Base-by-base conservation (phyloP, 495 filamentous ascomycete species). In the Thermothielavioides terrestris region DNA sequence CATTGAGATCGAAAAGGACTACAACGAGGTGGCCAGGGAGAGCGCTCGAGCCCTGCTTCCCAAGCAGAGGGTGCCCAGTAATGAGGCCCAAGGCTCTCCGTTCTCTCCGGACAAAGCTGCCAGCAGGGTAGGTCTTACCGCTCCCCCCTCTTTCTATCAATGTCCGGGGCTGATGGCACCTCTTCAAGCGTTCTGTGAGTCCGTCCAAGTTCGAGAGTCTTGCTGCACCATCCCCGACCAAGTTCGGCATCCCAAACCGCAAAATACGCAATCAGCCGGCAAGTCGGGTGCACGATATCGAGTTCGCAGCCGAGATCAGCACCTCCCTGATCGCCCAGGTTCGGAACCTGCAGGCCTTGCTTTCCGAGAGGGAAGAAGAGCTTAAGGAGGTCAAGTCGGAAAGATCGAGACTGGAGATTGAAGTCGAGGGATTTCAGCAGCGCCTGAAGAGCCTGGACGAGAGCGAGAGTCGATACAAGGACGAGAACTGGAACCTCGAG, bases 401-500 rank as follows among this genome's bases (percentile, higher is more conserved):
- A 45, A 86, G 83, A 56, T 82, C 86, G 4, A 75, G 78, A 46
- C 72, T 96, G 15, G 90, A 95, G 63, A 67, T 84, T 27, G 89
- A 96, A 52, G 81, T 80, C 0, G 88, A 94, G 61, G 79, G 79
- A 1, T 80, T 94, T 49, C 76, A 81, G 46, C 82, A 90, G 61
- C 82, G 88, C 10, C 73, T 96, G 40, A 84, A 84, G 57, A 74
- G 74, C 6, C 71, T 97, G 28, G 89, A 95, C 58, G 92, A 97
- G 65, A 94, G 85, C 58, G 92, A 98, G 68, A 84, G 89, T 63
- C 81, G 86, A 15, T 94, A 90, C 66, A 97, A 95, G 65, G 92
- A 98, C 61, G 91, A 95, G 62, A 98, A 97, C 60, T 98, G 92
- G 92, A 86, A 84, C 52, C 75, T 98, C 36, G 92, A 96, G 67